Base-by-base conservation (phyloP, 768 basidiomycete species). In the Pleurotus giganteus region DNA sequence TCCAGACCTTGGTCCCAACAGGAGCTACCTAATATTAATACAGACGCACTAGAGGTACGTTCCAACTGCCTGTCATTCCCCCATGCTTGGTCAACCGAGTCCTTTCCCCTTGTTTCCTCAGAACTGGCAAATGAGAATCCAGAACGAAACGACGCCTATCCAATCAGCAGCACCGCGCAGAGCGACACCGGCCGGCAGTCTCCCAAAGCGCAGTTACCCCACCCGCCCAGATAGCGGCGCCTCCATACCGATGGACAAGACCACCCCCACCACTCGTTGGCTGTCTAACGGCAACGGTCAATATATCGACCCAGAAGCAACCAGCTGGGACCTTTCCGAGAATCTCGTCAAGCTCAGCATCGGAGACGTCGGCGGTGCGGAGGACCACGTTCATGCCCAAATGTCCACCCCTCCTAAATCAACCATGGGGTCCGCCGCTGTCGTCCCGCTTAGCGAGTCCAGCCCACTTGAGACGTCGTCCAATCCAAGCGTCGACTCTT, bases 391-490 rank as follows among this genome's bases (percentile, higher is more conserved):
- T 55, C 74, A 70, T 57, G 59, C 62, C n/a, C 75, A 81, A 59
- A 75, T 88, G 64, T 83, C 78, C 57, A 87, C 88, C 47, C 85
- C 86, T 4, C 85, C 86, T 46, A 85, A 87, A 67, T 77, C 83
- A 45, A 84, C 85, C 67, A 74, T 81, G 32, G 65, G 76, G n/a
- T 57, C 76, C 50, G 72, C 76, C 13, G 66, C 78, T 46, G 78
- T 84, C 43, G 72, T 80, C 37, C 83, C 84, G 60, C 73, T 84
- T 58, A 78, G 75, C 24, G 86, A 89, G 60, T 71, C 80, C 15
- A 91, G 88, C 63, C 87, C 87, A 36, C 74, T 90, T 47, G 88
- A 90, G 65, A 82, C 86, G 8, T 81, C 82, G 29, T 90, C 88
- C 28, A 83, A 79, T 63, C 77, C 83, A 50, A 90, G 88, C 65